Conservation (phyloP, 2,329 filamentous ascomycete species). For the Phyllachora maydis region DNA sequence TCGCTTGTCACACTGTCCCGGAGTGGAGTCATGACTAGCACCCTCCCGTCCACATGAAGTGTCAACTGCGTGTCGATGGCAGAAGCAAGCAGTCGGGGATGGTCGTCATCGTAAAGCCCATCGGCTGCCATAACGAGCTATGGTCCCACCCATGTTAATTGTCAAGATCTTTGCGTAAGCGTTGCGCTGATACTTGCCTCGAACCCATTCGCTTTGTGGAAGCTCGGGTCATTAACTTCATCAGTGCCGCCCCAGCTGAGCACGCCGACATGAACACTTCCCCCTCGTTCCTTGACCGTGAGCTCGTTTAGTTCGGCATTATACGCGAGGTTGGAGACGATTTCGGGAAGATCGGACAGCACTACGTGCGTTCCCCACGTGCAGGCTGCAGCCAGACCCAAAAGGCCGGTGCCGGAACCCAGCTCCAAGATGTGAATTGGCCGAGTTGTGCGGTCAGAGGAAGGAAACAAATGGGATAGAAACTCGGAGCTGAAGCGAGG, state of each 20-base stretch:
- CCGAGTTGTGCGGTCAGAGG: constrained; percentile 10
- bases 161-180: background rate
- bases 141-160: constrained; percentile 1
- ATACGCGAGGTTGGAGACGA: constrained; percentile 57
- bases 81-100: constrained; percentile 52
- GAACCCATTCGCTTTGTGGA: constrained; percentile 26
- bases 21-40: constrained; percentile 63
- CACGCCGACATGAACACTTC: constrained; percentile 37
- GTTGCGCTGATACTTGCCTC: constrained; percentile 14
- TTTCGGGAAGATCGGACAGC: constrained; percentile 69
- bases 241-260: constrained; percentile 51
- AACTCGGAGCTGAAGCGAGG: constrained; percentile 20
- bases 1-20: constrained; percentile 44
- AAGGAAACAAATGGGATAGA: constrained; percentile 22
- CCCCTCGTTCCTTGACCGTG: constrained; percentile 30
- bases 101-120: constrained; percentile 67
- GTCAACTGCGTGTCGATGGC: constrained; percentile 51
- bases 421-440: constrained; percentile 49
- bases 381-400: constrained; percentile 67
- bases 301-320: constrained; percentile 48
- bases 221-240: constrained; percentile 22
- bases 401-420: constrained; percentile 77
- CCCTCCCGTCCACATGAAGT: constrained; percentile 32
- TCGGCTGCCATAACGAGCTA: constrained; percentile 70
- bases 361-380: constrained; percentile 45